A percentile compares a stretch with the other conserved stretches of the same genome.
phyloP scores from a whole-genome alignment of 2,329 filamentous ascomycete genomes.

The Microcera coccophila region DNA sequence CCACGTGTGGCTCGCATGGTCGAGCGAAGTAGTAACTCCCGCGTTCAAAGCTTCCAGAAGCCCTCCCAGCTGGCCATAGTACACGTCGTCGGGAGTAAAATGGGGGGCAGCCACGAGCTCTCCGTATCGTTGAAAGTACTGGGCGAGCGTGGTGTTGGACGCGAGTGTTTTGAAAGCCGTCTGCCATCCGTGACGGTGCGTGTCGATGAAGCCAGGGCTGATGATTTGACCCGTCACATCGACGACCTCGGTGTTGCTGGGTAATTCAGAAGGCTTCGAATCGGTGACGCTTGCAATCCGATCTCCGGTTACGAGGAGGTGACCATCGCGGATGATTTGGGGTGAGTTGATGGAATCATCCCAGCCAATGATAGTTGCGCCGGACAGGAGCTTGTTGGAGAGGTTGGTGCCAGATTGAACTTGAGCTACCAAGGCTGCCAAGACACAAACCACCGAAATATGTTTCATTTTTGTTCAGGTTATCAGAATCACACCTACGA shows the following conservation, averaged over 20 bases:
- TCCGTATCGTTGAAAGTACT: constrained; percentile 44
- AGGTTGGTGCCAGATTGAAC: background rate
- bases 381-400: constrained; percentile 21
- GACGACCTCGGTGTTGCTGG: constrained; percentile 35
- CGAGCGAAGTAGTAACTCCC: constrained; percentile 50
- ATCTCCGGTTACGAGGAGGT: constrained; percentile 38
- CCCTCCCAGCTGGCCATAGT: constrained; percentile 44
- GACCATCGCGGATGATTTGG: constrained; percentile 38
- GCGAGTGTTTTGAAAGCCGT: constrained; percentile 51
- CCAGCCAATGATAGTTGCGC: constrained; percentile 42
- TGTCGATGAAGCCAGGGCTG: constrained; percentile 54
- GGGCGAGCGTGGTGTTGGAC: constrained; percentile 47
- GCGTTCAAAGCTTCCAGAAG: constrained; percentile 49
- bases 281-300: constrained; percentile 33
- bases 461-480: no score
- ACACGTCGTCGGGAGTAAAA: constrained; percentile 43
- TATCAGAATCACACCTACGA: no score
- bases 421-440: background rate
- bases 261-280: constrained; percentile 4
- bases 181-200: constrained; percentile 55
- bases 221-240: constrained; percentile 50
- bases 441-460: no score
- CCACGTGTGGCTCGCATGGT: constrained; percentile 51
- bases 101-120: constrained; percentile 29
- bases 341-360: constrained; percentile 31